These are phyloP conservation scores for Galium porrigens DNA, from an alignment of 305 asterid genomes.

Conservation along the genomic window DNA sequence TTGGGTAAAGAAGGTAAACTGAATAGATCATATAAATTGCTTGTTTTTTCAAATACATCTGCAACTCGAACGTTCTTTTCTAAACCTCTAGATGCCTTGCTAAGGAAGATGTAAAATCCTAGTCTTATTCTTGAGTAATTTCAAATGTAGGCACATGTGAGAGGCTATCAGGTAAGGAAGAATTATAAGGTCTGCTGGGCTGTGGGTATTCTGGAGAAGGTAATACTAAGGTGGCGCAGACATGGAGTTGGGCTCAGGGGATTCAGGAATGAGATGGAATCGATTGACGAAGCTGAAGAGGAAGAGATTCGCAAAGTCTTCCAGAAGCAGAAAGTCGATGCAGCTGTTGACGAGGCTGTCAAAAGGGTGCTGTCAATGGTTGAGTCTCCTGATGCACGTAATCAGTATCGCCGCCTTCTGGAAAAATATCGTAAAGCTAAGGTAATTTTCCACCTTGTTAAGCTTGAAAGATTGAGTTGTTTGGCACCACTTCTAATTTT, in stretches of 20 bases:
- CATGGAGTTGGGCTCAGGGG: slow-evolving; percentile 81
- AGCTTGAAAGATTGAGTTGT: background rate
- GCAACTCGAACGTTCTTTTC: too few species aligned
- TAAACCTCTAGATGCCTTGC: too few species aligned
- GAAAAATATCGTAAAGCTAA: slow-evolving; percentile 65
- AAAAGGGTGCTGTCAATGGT: slow-evolving; percentile 86
- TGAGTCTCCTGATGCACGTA: slow-evolving; percentile 66
- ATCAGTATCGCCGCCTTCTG: slow-evolving; percentile 74
- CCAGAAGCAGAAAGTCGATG: slow-evolving; percentile 75
- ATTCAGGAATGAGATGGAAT: slow-evolving; percentile 40
- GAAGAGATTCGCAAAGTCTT: slow-evolving; percentile 72
- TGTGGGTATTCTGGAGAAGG: slow-evolving; percentile 81
- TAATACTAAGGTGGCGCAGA: slow-evolving; percentile 75
- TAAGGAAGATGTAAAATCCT: background rate
- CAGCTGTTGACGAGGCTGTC: slow-evolving; percentile 70
- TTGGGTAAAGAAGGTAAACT: background rate
- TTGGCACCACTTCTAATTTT: background rate
- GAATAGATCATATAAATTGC: too few species aligned
- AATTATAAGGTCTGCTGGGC: slow-evolving; percentile 79
- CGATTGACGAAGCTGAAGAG: slow-evolving; percentile 46
- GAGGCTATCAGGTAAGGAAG: slow-evolving; percentile 88
- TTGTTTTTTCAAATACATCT: too few species aligned
- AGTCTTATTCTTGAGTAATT: slow-evolving; percentile 14
- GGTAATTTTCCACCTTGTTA: slow-evolving; percentile 32
- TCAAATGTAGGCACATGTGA: slow-evolving; percentile 72